Evolutionary conservation across 257 asterid genomes (phyloP).

Genomic region (Nicotiana sylvestris): DNA sequence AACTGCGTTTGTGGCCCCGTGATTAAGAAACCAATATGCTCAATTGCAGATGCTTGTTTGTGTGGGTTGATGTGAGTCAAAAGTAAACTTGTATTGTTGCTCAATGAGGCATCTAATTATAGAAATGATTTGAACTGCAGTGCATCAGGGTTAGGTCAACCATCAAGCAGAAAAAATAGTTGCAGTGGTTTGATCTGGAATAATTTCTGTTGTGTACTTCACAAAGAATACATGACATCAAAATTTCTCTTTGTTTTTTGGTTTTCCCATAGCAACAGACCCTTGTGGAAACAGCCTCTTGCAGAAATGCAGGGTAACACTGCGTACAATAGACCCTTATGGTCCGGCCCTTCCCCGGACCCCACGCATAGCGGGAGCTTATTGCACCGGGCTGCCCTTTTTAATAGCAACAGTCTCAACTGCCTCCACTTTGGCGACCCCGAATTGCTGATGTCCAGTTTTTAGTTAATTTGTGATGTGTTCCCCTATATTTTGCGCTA

Average conservation of each 20-base stretch:
- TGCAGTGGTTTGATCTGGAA: background rate
- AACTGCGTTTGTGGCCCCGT: background rate
- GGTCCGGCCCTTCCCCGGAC: no score
- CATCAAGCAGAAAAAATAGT: background rate
- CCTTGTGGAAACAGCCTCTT: background rate
- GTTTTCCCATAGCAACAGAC: background rate
- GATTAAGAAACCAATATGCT: background rate
- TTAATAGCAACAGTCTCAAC: background rate
- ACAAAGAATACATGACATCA: background rate
- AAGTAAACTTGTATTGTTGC: background rate
- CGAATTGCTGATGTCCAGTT: background rate
- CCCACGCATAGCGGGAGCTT: no score
- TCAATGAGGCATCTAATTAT: background rate
- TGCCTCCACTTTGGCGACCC: background rate
- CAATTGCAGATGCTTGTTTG: background rate
- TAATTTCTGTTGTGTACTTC: background rate
- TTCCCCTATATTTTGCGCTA: background rate
- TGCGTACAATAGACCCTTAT: no score
- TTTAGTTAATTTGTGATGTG: background rate
- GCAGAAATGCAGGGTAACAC: no score
- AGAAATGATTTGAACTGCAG: background rate
- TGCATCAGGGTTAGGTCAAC: background rate
- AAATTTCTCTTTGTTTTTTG: background rate
- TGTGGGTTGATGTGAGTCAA: background rate
- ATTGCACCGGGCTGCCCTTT: no score